Conservation (phyloP, 352 stramenopile genomes). For the Phytophthora pseudosyringae region DNA sequence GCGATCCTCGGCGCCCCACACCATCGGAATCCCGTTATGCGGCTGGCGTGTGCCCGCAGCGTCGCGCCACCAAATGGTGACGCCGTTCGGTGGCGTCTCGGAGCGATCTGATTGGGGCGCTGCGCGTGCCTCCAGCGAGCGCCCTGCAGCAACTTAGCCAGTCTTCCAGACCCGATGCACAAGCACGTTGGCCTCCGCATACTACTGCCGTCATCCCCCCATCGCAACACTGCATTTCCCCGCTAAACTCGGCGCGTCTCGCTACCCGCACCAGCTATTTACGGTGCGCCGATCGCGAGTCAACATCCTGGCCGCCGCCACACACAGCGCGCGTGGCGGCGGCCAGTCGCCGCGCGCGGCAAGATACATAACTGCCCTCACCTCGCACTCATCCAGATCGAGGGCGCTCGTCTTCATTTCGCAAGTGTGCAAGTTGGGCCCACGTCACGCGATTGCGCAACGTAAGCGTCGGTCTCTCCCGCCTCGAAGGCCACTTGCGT, state of each 20-base stretch:
- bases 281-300: conserved; percentile 13
- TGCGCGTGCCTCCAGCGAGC: conserved; percentile 19
- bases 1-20: conserved; percentile 4
- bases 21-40: conserved; percentile 16
- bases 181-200: neutral
- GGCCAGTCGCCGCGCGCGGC: conserved; percentile 11
- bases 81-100: conserved; percentile 3
- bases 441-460: conserved; percentile 30
- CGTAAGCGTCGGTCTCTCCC: conserved; percentile 23
- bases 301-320: conserved; percentile 20
- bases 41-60: neutral
- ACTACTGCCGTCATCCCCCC: neutral
- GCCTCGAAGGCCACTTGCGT: conserved; percentile 12
- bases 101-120: conserved; percentile 31
- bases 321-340: conserved; percentile 14
- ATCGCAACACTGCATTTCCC: neutral
- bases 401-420: neutral
- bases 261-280: neutral
- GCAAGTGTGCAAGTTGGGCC: conserved; percentile 13
- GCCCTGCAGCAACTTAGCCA: conserved; percentile 6
- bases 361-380: conserved; percentile 4
- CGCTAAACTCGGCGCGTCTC: neutral
- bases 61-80: conserved; percentile 9
- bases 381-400: neutral
- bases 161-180: neutral